Base-by-base conservation (phyloP, 2,329 filamentous ascomycete genomes). In the Magnaporthiopsis incrustans region DNA sequence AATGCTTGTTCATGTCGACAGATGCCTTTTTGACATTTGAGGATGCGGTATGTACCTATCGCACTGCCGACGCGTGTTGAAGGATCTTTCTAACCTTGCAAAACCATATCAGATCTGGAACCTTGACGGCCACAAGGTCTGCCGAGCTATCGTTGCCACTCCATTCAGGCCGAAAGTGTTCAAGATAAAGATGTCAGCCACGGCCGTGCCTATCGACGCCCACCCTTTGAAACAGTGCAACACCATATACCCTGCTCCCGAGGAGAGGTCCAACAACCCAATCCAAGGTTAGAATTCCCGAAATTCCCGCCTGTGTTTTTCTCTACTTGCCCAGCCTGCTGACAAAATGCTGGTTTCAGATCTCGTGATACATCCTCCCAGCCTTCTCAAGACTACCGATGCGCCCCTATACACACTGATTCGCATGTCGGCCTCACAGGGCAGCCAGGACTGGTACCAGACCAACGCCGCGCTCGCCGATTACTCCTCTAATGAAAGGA, bases 1-100 rank as follows among this genome's bases (percentile, higher is more conserved):
- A 82, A 22, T 86, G 84, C 67, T 69, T 82, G 15, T 77, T 78
- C 66, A 76, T 86, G 22, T 77, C 77, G 0, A 73, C 78, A 0
- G 83, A 85, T 67, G 78, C 83, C 1, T 84, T 85, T 67, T 73
- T 86, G 18, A 78, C 80, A 62, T 86, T 83, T 77, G 84, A 86
- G 68, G 77, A 84, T 60, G 74, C 72, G 57, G 81, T 82, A 73
- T 58, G 77, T 63, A 27, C n/a, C n/a, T 38, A 22, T 12, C 35
- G 18, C 14, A 6, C 14, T 2, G 35, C 12, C 35, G 35, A 38
- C 14, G 15, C 35, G 5, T 18, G 15, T 38, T 15, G 35, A 18
- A 38, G 11, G 35, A 38, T 12, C 12, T 38, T 38, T 38, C 35
- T 38, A 38, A 38, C 14, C 22, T 18, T 7, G n/a, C 11, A 8